Percentiles rank a stretch among this genome's conserved stretches.
Evolutionary conservation across 2,329 filamentous ascomycete genomes (phyloP).

Genomic region (Immersiporthe knoxdaviesiana): DNA sequence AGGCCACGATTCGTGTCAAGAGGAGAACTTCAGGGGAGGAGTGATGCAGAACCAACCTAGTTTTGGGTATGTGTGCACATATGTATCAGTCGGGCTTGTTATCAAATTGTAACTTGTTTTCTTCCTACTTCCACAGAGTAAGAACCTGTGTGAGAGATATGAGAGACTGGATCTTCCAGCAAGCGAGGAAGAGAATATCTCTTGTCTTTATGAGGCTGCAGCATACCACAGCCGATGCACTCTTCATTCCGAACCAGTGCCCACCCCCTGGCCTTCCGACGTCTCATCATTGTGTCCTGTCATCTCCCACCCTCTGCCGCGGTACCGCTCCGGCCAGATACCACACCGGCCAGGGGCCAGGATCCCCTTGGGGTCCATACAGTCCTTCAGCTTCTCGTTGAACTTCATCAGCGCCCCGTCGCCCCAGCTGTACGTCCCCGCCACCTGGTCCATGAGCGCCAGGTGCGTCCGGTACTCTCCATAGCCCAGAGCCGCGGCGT

Average conservation of each 20-base stretch:
- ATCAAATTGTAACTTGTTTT: background rate
- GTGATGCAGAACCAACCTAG: background rate
- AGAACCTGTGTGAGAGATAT: too few species aligned
- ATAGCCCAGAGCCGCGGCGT: slow-evolving; percentile 41
- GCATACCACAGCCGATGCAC: background rate
- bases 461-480: slow-evolving; percentile 48
- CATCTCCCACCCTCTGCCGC: slow-evolving; percentile 43
- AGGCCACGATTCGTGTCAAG: slow-evolving; percentile 19
- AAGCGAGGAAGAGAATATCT: too few species aligned
- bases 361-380: slow-evolving; percentile 48
- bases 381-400: slow-evolving; percentile 44
- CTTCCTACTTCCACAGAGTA: too few species aligned
- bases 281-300: slow-evolving; percentile 36
- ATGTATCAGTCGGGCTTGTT: background rate
- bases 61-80: background rate
- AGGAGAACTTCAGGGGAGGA: background rate
- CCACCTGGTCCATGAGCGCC: slow-evolving; percentile 45
- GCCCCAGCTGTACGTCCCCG: slow-evolving; percentile 45
- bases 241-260: slow-evolving; percentile 1
- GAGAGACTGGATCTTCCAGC: too few species aligned
- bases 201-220: background rate
- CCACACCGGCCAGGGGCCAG: slow-evolving; percentile 51
- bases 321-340: slow-evolving; percentile 44
- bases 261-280: slow-evolving; percentile 40
- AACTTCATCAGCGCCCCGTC: slow-evolving; percentile 41